Conservation (phyloP, 805 yeast genomes). For the Cyberlindnera americana region DNA sequence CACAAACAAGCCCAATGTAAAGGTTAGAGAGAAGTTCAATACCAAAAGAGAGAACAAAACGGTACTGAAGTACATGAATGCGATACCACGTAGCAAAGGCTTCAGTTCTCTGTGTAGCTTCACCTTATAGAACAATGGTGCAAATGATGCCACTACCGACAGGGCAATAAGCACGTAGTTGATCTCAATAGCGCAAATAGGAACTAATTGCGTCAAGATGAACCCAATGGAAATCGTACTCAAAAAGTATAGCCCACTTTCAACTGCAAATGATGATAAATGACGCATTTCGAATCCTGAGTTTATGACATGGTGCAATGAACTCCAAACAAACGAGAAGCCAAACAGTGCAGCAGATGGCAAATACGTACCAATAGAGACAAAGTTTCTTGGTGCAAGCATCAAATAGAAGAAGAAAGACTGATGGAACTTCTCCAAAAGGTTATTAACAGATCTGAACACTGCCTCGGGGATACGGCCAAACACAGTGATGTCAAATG, state of each 20-base stretch:
- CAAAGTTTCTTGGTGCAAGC: constrained; percentile 74
- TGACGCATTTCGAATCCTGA: constrained; percentile 17
- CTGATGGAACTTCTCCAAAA: constrained; percentile 94
- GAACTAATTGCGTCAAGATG: constrained; percentile 19
- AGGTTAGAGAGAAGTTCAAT: constrained; percentile 80
- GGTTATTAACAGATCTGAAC: constrained; percentile 84
- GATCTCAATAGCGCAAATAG: constrained; percentile 14
- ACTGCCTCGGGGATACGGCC: constrained; percentile 88
- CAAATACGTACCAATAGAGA: constrained; percentile 88
- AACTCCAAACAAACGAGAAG: constrained; percentile 62
- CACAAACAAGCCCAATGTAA: constrained; percentile 63
- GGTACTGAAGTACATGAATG: constrained; percentile 63
- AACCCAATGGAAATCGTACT: constrained; percentile 22
- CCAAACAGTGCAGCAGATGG: constrained; percentile 81
- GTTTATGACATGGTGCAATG: constrained; percentile 54
- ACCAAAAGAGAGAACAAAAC: constrained; percentile 70
- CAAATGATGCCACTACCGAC: constrained; percentile 20
- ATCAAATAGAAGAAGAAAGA: constrained; percentile 90
- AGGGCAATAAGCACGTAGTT: constrained; percentile 16
- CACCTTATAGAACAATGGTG: constrained; percentile 19
- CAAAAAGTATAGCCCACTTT: constrained; percentile 27
- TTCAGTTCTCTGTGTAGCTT: constrained; percentile 14
- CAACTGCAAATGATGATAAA: constrained; percentile 3
- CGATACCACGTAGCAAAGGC: constrained; percentile 35
- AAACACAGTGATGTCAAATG: constrained; percentile 79